A percentile compares a stretch with the other conserved stretches of the same genome.
phyloP scores from a whole-genome alignment of 2,329 filamentous ascomycete species.

The Diaporthe longicolla region DNA sequence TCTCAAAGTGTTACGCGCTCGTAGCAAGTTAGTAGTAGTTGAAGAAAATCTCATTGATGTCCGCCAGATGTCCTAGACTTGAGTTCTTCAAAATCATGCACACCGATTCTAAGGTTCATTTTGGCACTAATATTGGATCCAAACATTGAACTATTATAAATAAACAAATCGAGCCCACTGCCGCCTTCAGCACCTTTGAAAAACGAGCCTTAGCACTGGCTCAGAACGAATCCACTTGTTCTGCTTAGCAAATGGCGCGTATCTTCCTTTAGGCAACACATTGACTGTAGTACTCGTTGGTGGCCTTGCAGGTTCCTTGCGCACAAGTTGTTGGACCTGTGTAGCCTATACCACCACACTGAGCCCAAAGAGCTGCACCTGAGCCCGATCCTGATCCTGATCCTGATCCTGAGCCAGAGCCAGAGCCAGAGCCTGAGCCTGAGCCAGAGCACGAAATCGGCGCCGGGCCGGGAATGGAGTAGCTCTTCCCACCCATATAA shows the following conservation, averaged over 20 bases:
- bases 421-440: not conserved
- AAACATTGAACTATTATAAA: not conserved
- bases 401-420: not conserved
- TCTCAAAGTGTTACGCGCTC: not conserved
- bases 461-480: constrained; percentile 55
- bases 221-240: not conserved
- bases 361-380: constrained; percentile 20
- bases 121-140: not conserved
- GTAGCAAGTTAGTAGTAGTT: not conserved
- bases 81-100: not conserved
- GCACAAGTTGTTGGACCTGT: constrained; percentile 24
- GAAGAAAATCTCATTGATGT: not conserved
- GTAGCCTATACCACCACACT: constrained; percentile 7
- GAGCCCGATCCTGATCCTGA: constrained; percentile 2
- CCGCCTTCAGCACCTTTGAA: not conserved
- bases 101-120: not conserved
- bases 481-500: constrained; percentile 58
- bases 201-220: not conserved
- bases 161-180: not conserved
- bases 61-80: not conserved
- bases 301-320: constrained; percentile 7
- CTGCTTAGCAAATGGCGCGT: not conserved
- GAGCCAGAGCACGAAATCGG: constrained; percentile 9
- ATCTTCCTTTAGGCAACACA: not conserved
- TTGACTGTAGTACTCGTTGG: constrained; percentile 20